These are phyloP conservation scores for Spathaspora girioi DNA, from an alignment of 805 yeast species.

Conservation along the genomic window DNA sequence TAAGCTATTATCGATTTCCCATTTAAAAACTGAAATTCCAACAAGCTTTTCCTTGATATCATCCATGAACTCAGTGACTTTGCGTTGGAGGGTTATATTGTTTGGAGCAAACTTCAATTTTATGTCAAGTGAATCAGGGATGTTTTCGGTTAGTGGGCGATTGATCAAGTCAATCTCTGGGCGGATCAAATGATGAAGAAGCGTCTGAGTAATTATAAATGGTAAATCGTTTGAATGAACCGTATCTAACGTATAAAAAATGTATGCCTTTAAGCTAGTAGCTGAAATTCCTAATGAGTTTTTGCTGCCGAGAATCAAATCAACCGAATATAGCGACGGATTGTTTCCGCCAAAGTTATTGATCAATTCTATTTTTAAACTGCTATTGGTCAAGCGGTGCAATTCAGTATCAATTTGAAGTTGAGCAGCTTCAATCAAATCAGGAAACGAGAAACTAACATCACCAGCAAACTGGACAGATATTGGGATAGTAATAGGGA, in stretches of 20 bases:
- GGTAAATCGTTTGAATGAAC: constrained; percentile 61
- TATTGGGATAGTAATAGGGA: constrained; percentile 19
- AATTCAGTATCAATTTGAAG: constrained; percentile 26
- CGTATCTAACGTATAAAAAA: constrained; percentile 40
- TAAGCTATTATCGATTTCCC: not conserved
- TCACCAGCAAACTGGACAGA: constrained; percentile 24
- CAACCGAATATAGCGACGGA: constrained; percentile 24
- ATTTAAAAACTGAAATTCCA: not conserved
- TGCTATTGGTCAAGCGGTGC: constrained; percentile 4
- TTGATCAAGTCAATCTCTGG: constrained; percentile 19
- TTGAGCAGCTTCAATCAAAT: constrained; percentile 51
- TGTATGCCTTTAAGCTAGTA: constrained; percentile 32
- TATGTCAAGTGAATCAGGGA: not conserved
- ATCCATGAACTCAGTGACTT: not conserved
- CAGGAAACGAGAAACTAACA: constrained; percentile 58
- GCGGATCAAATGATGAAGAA: constrained; percentile 26
- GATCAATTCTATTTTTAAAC: constrained; percentile 11
- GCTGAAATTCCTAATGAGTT: constrained; percentile 45
- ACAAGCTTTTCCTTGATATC: not conserved
- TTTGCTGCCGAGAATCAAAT: constrained; percentile 35
- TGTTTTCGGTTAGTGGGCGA: not conserved
- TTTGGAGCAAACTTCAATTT: not conserved
- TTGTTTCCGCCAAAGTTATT: constrained; percentile 9
- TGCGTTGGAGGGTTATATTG: not conserved
- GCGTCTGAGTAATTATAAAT: constrained; percentile 50